Conservation (phyloP, 768 basidiomycete genomes). For the Psilocybe sp. region DNA sequence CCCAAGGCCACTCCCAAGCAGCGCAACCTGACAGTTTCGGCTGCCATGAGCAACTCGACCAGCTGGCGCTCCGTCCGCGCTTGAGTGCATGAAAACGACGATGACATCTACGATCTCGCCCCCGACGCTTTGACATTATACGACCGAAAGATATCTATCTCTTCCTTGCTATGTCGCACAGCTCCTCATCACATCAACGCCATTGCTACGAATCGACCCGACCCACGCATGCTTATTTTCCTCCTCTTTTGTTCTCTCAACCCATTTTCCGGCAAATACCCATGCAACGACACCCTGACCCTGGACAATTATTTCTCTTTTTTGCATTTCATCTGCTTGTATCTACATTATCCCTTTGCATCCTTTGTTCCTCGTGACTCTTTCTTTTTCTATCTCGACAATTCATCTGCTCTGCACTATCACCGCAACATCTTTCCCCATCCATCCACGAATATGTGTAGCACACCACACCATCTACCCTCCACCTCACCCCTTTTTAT, state of each 20-base stretch:
- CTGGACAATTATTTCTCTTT: conserved; percentile 4
- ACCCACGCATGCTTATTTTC: conserved; percentile 11
- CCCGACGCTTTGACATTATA: conserved; percentile 22
- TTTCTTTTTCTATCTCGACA: conserved; percentile 4
- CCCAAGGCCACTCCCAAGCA: conserved; percentile 29
- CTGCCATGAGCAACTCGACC: conserved; percentile 29
- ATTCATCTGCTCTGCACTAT: conserved; percentile 2
- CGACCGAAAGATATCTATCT: conserved; percentile 8
- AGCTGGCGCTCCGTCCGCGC: conserved; percentile 61
- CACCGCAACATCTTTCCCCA: conserved; percentile 1
- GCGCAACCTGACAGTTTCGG: conserved; percentile 22
- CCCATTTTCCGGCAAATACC: conserved; percentile 11
- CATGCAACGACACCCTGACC: conserved; percentile 8
- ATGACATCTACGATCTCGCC: conserved; percentile 18
- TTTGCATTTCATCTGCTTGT: conserved; percentile 3
- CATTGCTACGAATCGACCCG: conserved; percentile 9
- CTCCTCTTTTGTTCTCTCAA: conserved; percentile 9
- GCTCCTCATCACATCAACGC: conserved; percentile 10
- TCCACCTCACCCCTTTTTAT: not conserved
- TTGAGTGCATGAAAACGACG: conserved; percentile 26
- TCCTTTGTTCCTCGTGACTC: conserved; percentile 6
- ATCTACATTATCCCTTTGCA: conserved; percentile 8
- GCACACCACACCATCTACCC: conserved; percentile 12
- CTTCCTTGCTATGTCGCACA: conserved; percentile 9
- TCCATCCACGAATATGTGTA: conserved; percentile 11